Conservation (phyloP, 2,329 filamentous ascomycete species). For the Sphaceloma murrayae region DNA sequence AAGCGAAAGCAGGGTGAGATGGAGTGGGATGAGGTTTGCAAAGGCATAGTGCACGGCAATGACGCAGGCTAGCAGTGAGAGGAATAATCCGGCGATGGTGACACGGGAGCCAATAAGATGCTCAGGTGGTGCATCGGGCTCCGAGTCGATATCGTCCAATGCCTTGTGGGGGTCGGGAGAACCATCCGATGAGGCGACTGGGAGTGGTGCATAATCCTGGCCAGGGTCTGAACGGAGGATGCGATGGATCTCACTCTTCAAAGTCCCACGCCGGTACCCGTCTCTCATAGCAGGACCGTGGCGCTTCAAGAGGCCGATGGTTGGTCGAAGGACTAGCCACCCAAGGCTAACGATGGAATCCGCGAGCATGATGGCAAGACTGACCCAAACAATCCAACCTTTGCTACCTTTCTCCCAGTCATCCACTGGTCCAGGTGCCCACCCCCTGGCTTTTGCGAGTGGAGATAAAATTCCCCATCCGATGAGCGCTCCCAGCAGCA, state of each 20-base stretch:
- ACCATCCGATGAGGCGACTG: constrained; percentile 20
- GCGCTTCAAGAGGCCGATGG: constrained; percentile 40
- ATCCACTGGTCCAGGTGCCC: constrained; percentile 77
- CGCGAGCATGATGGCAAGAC: constrained; percentile 89
- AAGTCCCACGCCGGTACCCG: constrained; percentile 21
- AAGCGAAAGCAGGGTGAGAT: constrained; percentile 76
- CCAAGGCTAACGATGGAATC: constrained; percentile 83
- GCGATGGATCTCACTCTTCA: constrained; percentile 27
- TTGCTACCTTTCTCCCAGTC: constrained; percentile 93
- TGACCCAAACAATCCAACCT: constrained; percentile 98
- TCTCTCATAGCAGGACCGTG: constrained; percentile 31
- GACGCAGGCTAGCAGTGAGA: constrained; percentile 73
- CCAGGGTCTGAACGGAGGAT: constrained; percentile 26
- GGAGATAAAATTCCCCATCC: constrained; percentile 91
- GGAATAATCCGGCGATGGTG: constrained; percentile 63
- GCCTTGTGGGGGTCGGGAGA: constrained; percentile 6
- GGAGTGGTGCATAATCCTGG: constrained; percentile 28
- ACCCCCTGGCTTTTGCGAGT: constrained; percentile 71
- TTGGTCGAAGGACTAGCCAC: constrained; percentile 60
- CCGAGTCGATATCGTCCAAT: constrained; percentile 34
- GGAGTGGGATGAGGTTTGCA: constrained; percentile 67
- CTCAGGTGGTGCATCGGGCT: constrained; percentile 71
- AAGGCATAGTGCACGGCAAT: constrained; percentile 75
- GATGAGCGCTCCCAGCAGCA: constrained; percentile 79
- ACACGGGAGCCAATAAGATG: constrained; percentile 67